phyloP scores from a whole-genome alignment of 2,329 filamentous ascomycete species.

The Cordyceps cateniannulata region DNA sequence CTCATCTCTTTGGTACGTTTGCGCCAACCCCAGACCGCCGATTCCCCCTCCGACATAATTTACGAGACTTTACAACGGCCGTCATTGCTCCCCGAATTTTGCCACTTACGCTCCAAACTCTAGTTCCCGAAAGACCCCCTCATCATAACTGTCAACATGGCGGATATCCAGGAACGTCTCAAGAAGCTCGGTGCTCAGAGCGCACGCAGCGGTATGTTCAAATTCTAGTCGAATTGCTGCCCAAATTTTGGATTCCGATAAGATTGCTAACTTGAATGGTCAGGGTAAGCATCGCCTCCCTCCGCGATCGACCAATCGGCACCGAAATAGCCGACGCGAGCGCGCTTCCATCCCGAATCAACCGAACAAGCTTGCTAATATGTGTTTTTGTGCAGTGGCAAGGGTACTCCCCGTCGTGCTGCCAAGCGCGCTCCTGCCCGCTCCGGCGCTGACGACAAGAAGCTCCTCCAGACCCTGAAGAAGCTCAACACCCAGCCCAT shows the following conservation, averaged over 20 bases:
- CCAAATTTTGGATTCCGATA: slow-evolving; percentile 13
- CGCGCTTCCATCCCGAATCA: slow-evolving; percentile 10
- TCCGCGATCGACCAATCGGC: neutral
- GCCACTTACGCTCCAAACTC: slow-evolving; percentile 17
- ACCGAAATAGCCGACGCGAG: neutral
- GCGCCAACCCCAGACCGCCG: slow-evolving; percentile 13
- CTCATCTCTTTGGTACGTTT: slow-evolving; percentile 28
- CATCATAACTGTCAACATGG: slow-evolving; percentile 36
- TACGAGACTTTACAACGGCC: neutral
- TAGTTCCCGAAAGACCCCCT: slow-evolving; percentile 25
- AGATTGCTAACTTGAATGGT: slow-evolving; percentile 15
- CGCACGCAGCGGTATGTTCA: slow-evolving; percentile 60
- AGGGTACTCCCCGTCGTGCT: slow-evolving; percentile 96
- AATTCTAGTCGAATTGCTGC: slow-evolving; percentile 12
- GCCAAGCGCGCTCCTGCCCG: slow-evolving; percentile 96
- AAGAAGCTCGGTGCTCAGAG: slow-evolving; percentile 47
- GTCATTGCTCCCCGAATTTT: slow-evolving; percentile 1
- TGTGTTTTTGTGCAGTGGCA: slow-evolving; percentile 56
- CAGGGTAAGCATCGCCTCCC: slow-evolving; percentile 31
- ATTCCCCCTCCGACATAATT: slow-evolving; percentile 12
- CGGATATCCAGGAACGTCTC: slow-evolving; percentile 52
- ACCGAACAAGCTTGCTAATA: slow-evolving; percentile 23
- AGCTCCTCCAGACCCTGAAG: slow-evolving; percentile 94
- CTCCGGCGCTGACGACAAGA: slow-evolving; percentile 97
- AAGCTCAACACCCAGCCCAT: slow-evolving; percentile 99